Percentiles rank a stretch among this genome's conserved stretches.
Conservation (phyloP, 2,329 filamentous ascomycete species). For the Blastomyces emzantsi region DNA sequence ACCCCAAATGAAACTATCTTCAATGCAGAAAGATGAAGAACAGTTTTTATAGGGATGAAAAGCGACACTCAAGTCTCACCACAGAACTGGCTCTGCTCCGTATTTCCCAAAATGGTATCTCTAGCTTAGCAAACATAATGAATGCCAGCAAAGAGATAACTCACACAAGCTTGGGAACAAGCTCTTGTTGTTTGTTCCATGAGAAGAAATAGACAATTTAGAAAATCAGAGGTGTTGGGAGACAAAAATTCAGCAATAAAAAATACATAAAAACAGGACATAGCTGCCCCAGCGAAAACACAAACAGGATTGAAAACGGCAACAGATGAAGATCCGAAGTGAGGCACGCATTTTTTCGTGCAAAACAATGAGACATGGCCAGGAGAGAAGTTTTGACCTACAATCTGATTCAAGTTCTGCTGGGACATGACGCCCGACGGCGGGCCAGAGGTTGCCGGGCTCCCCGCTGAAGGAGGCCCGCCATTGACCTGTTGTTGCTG, state of each 20-base stretch:
- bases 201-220: neutral
- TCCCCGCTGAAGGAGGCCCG: conserved; percentile 39
- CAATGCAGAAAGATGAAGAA: neutral
- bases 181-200: neutral
- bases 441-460: conserved; percentile 32
- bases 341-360: neutral
- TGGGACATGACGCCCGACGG: conserved; percentile 54
- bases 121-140: neutral
- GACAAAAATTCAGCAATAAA: neutral
- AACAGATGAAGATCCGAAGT: neutral
- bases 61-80: neutral
- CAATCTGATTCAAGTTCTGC: conserved; percentile 91
- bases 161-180: neutral
- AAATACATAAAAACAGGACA: neutral
- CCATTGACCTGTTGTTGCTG: conserved; percentile 41
- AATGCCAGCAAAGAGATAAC: neutral
- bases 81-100: neutral
- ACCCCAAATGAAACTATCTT: neutral
- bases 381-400: conserved; percentile 44
- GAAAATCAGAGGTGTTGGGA: neutral
- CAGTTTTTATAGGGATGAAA: neutral
- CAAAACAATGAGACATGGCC: conserved; percentile 5
- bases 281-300: neutral
- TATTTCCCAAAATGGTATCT: neutral
- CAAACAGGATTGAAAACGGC: neutral